phyloP scores from a whole-genome alignment of 2,329 filamentous ascomycete species.

The Mycosphaerelloides madeirae region DNA sequence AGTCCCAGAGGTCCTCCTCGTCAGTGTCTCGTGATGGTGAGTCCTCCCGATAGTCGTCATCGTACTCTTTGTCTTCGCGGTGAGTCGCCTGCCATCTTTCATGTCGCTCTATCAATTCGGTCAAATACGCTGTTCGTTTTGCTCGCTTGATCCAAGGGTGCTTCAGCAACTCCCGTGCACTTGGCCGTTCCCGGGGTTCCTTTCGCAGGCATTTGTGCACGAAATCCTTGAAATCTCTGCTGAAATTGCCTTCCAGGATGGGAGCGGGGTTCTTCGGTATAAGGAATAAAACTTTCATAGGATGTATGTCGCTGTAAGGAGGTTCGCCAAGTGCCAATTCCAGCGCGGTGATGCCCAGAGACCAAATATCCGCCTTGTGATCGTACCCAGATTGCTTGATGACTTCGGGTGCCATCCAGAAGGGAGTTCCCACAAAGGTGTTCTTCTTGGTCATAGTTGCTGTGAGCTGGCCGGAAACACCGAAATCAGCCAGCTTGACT shows the following conservation, averaged over 20 bases:
- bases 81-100: constrained; percentile 81
- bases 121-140: constrained; percentile 94
- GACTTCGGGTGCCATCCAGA: constrained; percentile 99
- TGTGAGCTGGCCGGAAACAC: constrained; percentile 90
- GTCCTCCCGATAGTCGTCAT: constrained; percentile 50
- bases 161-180: constrained; percentile 78
- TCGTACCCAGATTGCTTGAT: constrained; percentile 98
- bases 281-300: constrained; percentile 95
- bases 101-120: constrained; percentile 88
- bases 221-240: constrained; percentile 48
- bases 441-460: constrained; percentile 99
- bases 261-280: constrained; percentile 94
- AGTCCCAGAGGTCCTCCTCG: constrained; percentile 94
- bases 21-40: constrained; percentile 46
- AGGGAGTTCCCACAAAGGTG: constrained; percentile 95
- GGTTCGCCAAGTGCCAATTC: constrained; percentile 89
- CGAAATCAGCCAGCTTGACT: constrained; percentile 95
- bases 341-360: constrained; percentile 86
- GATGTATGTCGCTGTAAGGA: constrained; percentile 92
- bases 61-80: constrained; percentile 62
- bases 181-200: constrained; percentile 82
- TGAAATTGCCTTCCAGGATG: constrained; percentile 53
- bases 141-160: constrained; percentile 87
- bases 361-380: constrained; percentile 98
- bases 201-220: constrained; percentile 69